Evolutionary conservation across 108 stramenopile genomes (phyloP).

Genomic region (Cyclotella baltica): DNA sequence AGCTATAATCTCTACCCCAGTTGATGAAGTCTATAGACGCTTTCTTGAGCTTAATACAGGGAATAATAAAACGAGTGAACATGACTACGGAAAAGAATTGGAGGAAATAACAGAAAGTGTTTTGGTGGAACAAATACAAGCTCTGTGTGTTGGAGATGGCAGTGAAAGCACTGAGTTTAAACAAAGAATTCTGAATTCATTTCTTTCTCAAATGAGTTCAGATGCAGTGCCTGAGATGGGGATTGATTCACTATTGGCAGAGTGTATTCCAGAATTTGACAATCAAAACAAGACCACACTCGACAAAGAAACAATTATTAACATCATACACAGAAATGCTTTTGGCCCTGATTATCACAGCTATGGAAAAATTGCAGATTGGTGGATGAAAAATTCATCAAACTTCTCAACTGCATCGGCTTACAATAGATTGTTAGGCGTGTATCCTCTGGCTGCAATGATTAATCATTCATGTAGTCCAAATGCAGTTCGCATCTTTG

Average conservation of each 20-base stretch:
- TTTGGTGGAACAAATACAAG: constrained; percentile 63
- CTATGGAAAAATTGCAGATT: constrained; percentile 57
- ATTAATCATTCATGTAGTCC: constrained; percentile 84
- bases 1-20: constrained; percentile 55
- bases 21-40: constrained; percentile 38
- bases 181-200: constrained; percentile 24
- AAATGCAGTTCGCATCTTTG: constrained; percentile 79
- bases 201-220: constrained; percentile 46
- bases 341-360: constrained; percentile 86
- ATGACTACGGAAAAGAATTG: constrained; percentile 23
- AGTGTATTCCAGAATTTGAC: background rate
- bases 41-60: constrained; percentile 15
- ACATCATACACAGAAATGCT: constrained; percentile 70
- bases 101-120: constrained; percentile 63
- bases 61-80: constrained; percentile 5
- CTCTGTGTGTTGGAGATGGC: constrained; percentile 6
- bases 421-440: constrained; percentile 66
- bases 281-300: constrained; percentile 13
- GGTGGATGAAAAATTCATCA: constrained; percentile 24
- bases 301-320: constrained; percentile 52
- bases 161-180: background rate
- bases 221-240: constrained; percentile 34
- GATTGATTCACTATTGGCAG: constrained; percentile 26
- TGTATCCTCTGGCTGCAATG: constrained; percentile 86
- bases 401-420: constrained; percentile 14